phyloP scores from a whole-genome alignment of 192 early-diverging fungal species.

The Allomyces javanicus region DNA sequence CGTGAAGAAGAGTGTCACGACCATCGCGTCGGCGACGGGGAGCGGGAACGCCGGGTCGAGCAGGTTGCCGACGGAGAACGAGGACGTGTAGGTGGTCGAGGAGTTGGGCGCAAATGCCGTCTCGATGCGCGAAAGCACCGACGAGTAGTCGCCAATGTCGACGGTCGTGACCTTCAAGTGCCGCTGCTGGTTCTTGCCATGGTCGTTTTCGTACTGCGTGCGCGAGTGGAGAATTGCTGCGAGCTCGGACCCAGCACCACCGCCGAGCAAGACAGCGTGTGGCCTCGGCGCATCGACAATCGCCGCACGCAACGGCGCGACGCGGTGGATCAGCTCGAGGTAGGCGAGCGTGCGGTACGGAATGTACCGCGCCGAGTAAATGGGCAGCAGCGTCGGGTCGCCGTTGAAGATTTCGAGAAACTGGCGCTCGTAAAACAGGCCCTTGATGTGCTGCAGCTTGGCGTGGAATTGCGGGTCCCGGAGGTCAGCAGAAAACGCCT shows the following conservation, averaged over 20 bases:
- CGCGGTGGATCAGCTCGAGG: constrained; percentile 38
- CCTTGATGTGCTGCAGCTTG: constrained; percentile 50
- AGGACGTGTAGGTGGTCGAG: no score
- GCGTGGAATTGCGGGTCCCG: no score
- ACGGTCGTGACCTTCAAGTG: constrained; percentile 10
- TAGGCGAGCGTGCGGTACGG: constrained; percentile 73
- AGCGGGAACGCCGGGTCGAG: constrained; percentile 14
- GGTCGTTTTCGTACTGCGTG: not conserved
- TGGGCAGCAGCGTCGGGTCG: constrained; percentile 42
- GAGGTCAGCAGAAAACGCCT: no score
- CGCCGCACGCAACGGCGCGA: constrained; percentile 20
- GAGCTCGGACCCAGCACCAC: constrained; percentile 70
- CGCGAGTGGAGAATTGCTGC: constrained; percentile 23
- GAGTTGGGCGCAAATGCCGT: constrained; percentile 16
- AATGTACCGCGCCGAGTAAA: constrained; percentile 75
- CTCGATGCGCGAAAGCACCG: constrained; percentile 6
- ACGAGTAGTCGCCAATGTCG: constrained; percentile 16
- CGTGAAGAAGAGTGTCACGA: constrained; percentile 79
- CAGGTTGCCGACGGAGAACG: constrained; percentile 16
- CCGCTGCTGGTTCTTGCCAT: not conserved
- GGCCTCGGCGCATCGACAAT: constrained; percentile 16
- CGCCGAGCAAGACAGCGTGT: constrained; percentile 45
- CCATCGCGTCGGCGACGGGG: constrained; percentile 29
- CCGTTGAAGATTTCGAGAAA: constrained; percentile 59
- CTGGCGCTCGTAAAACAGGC: constrained; percentile 59